phyloP scores from a whole-genome alignment of 352 stramenopile species.

The Phytophthora europaea region DNA sequence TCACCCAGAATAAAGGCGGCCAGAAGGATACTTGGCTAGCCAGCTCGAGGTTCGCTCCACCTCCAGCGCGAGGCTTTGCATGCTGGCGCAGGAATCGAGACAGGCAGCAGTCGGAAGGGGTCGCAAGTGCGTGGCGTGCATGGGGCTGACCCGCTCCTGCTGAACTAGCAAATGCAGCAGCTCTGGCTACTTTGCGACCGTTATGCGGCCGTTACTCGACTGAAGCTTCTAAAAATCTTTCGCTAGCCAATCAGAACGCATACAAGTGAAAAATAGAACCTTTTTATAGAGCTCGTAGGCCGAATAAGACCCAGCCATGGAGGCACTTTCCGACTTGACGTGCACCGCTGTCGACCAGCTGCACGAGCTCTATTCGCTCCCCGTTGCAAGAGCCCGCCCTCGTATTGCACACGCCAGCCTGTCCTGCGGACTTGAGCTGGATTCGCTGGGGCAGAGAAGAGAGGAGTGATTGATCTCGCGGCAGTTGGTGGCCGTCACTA shows the following conservation, averaged over 20 bases:
- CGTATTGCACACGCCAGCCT: slow-evolving; percentile 42
- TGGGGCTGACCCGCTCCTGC: background rate
- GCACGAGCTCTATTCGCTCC: slow-evolving; percentile 21
- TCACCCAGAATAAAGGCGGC: slow-evolving; percentile 16
- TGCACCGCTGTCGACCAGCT: slow-evolving; percentile 24
- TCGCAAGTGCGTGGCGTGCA: slow-evolving; percentile 5
- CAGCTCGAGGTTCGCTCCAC: background rate
- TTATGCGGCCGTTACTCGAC: slow-evolving; percentile 23
- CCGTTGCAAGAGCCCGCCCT: slow-evolving; percentile 6
- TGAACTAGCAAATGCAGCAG: background rate
- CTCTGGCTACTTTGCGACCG: slow-evolving; percentile 12
- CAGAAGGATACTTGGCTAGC: background rate
- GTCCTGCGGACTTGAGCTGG: slow-evolving; percentile 32
- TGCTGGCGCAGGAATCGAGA: slow-evolving; percentile 6
- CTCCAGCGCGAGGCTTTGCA: background rate
- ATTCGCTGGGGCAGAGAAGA: slow-evolving; percentile 23
- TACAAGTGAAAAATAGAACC: slow-evolving; percentile 31
- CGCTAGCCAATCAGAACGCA: slow-evolving; percentile 20
- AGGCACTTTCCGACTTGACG: slow-evolving; percentile 29
- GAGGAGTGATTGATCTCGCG: background rate
- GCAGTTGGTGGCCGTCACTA: slow-evolving; percentile 26
- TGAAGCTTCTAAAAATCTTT: slow-evolving; percentile 22
- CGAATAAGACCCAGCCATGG: slow-evolving; percentile 28
- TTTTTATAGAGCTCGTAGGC: slow-evolving; percentile 28
- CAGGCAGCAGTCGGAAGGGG: slow-evolving; percentile 17